Conservation (phyloP, 148 eudicot genomes). For the Diospyros kaki region DNA sequence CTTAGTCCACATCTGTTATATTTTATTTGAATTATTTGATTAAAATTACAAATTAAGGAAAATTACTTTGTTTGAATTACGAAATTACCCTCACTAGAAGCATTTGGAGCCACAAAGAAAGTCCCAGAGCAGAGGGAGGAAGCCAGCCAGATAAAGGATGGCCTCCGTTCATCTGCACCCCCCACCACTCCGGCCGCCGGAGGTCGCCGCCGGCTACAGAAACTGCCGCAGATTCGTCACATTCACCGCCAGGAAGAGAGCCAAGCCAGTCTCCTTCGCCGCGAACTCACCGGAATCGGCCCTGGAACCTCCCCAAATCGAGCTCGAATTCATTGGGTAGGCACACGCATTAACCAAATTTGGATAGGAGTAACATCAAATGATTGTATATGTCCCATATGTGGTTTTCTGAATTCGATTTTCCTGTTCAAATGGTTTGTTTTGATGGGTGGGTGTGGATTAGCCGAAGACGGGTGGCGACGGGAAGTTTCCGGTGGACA, state of each 20-base stretch:
- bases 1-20: background rate
- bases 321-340: slow-evolving; percentile 85
- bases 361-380: too few relatives aligned
- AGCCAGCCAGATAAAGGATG: slow-evolving; percentile 16
- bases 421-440: slow-evolving; percentile 8
- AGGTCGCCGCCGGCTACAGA: slow-evolving; percentile 20
- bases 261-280: slow-evolving; percentile 26
- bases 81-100: slow-evolving; percentile 1
- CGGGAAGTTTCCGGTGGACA: slow-evolving; percentile 59
- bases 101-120: background rate
- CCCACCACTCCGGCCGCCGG: slow-evolving; percentile 27
- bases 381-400: background rate
- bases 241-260: slow-evolving; percentile 19
- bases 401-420: background rate
- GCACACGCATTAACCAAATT: background rate
- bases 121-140: background rate
- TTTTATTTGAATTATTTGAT: background rate
- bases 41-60: background rate
- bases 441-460: background rate
- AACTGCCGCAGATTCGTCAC: slow-evolving; percentile 15
- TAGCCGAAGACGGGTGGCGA: slow-evolving; percentile 67
- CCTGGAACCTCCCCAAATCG: slow-evolving; percentile 41
- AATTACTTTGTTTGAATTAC: background rate
- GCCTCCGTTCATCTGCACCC: slow-evolving; percentile 36
- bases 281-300: slow-evolving; percentile 35